Base-by-base conservation (phyloP, 768 basidiomycete genomes). In the Tricholoma furcatifolium region DNA sequence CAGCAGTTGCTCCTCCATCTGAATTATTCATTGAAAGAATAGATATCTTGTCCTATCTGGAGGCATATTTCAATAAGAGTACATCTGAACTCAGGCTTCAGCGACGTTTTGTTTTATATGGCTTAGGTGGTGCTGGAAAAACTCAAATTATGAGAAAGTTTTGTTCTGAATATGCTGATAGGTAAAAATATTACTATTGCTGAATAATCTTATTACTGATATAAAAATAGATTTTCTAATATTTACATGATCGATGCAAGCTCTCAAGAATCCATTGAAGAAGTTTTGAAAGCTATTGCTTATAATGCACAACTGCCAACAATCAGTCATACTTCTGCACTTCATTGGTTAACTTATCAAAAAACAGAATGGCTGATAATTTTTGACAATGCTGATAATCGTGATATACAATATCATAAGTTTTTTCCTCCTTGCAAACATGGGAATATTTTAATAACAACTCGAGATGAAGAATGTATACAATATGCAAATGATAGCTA, bases 381-480 rank as follows among this genome's bases (percentile, higher is more conserved):
- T 8, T 47, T 47, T 36, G 43, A 53, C 20, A 47, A 47, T 36
- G 53, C 53, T 18, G 53, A 54, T 47, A 34, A 43, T 15, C 17
- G n/a, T 14, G 23, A 18, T n/a, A 1, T 54, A 1, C 14, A 54
- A 18, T 30, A 49, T 1, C 4, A 2, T 6, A 3, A 38, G 15
- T 44, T 14, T 15, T 49, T 54, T 18, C 53, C 53, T 43, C 6
- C 1, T 0, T 43, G 47, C 20, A 27, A 15, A 11, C 42, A 54
- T 44, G 53, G 53, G 6, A 54, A 49, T 45, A 45, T 54, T 23
- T 10, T 54, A 9, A 49, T 50, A 31, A 54, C 53, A 20, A 54
- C 32, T 6, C n/a, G 47, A 23, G 42, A 48, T 38, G 18, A 30
- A 21, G 35, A 12, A n/a, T 43, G 11, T 9, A 24, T 2, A 17